Evolutionary conservation across 1,139 yeast species (phyloP), one percentile per base, ranked within the genome.

Genomic region (Debaryomyces nepalensis): DNA sequence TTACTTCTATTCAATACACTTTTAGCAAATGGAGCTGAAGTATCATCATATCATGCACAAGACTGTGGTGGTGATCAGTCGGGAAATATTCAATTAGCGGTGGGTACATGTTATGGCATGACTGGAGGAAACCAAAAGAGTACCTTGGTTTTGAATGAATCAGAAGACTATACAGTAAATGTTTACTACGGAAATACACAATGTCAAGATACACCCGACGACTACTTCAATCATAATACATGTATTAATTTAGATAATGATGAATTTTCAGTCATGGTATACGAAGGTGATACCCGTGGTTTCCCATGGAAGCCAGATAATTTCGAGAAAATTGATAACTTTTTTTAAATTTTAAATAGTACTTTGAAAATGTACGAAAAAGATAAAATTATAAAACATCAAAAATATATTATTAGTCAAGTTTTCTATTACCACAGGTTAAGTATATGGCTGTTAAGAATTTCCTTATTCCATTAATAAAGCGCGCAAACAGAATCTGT

Each of bases 101-200:
- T 19, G 19, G 19, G 19, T 30, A 31, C 24, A 19, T 31, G 34
- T 11, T 31, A 31, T 12, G 34, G 34, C 18, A 31, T 31, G 34
- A 31, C 24, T 20, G 34, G 34, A 31, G 34, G 34, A 11, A 31
- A 31, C 34, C 34, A 31, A 11, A 12, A 31, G 9, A 31, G 24
- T 11, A 10, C n/a, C 15, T 21, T 9, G 6, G 34, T 31, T 2
- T 10, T 12, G 34, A 31, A 31, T 31, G 34, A 31, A 21, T 31
- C 34, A 11, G 34, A 31, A 9, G 24, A 19, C 18, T 31, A 31
- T 31, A 31, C 24, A 3, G 34, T 31, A 4, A 7, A 31, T 31
- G 34, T 31, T 4, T 31, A 24, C 24, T 31, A 31, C 12, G 34
- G 34, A 4, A 30, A 30, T 22, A 30, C 19, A 22, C 33, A 31